These are phyloP conservation scores for Tympanopsis confertula DNA, from an alignment of 2,329 filamentous ascomycete species.

Conservation along the genomic window DNA sequence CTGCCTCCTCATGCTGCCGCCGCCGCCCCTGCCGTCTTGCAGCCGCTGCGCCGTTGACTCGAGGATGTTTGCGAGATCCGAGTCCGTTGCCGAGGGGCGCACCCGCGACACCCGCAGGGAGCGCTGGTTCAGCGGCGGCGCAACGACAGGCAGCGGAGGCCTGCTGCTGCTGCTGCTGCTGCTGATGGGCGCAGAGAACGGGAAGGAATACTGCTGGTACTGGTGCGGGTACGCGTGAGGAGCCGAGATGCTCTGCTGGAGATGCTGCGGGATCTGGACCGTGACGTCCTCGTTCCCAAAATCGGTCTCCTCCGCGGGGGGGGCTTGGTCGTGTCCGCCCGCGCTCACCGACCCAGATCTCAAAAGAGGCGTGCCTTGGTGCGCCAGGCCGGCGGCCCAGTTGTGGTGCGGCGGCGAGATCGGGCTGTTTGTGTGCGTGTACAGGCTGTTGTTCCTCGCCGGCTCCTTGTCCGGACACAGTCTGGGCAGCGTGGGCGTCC, in stretches of 20 bases:
- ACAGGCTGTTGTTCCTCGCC: too few relatives aligned
- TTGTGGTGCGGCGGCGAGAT: not conserved
- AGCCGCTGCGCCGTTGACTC: not conserved
- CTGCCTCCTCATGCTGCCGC: not conserved
- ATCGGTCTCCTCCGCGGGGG: not conserved
- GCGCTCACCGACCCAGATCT: not conserved
- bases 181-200: too few relatives aligned
- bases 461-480: too few relatives aligned
- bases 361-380: too few relatives aligned
- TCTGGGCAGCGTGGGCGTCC: conserved; percentile 22
- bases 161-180: too few relatives aligned
- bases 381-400: too few relatives aligned
- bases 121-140: too few relatives aligned
- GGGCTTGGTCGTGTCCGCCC: not conserved
- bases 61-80: not conserved
- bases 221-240: not conserved
- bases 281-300: too few relatives aligned
- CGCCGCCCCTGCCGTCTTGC: too few relatives aligned
- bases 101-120: not conserved
- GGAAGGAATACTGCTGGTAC: not conserved
- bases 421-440: too few relatives aligned
- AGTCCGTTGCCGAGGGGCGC: not conserved
- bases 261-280: not conserved
- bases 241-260: not conserved
- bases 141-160: not conserved